Evolutionary conservation across 169 alveolate genomes (phyloP), one percentile per base, ranked within the genome.

Genomic region (Plasmodium cynomolgi): DNA sequence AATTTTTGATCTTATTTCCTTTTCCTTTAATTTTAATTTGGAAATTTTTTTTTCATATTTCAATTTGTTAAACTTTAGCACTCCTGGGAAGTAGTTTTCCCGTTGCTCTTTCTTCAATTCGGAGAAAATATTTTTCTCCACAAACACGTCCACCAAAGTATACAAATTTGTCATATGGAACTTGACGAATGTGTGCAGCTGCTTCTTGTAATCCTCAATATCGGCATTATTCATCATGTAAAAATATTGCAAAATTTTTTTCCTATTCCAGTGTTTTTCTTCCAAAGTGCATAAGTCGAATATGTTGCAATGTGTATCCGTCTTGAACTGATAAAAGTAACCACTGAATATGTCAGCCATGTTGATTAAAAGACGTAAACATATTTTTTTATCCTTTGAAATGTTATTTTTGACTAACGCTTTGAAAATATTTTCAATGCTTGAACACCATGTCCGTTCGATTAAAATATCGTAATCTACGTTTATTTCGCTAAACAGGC

Each of bases 261-360:
- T 91, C 56, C 58, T 68, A 20, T 91, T 37, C 95, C 95, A 91
- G 39, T 91, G 91, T 91, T 71, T 91, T 20, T 81, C 92, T 71
- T 91, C 95, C 34, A 44, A 68, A 47, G 15, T 31, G 20, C 95
- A 91, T 47, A 91, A 74, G 26, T 81, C 34, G 44, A 91, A 91
- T 71, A 91, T 91, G 29, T 81, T 77, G 4, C 41, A 81, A 71
- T 82, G 56, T 6, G 33, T 26, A 13, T 13, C 17, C 5, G 54
- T 37, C 26, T 91, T 81, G 56, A 91, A 91, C 75, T 23, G 71
- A 71, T 91, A 91, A 71, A 81, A 91, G 75, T 81, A 81, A 39
- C 85, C 83, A 81, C 92, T 91, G 83, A 81, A 91, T 20, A 91
- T 91, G 74, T 91, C 95, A 47, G 92, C 95, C 13, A 91, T 9